Conservation (phyloP, 768 basidiomycete species). For the Boletus rubescentipes region DNA sequence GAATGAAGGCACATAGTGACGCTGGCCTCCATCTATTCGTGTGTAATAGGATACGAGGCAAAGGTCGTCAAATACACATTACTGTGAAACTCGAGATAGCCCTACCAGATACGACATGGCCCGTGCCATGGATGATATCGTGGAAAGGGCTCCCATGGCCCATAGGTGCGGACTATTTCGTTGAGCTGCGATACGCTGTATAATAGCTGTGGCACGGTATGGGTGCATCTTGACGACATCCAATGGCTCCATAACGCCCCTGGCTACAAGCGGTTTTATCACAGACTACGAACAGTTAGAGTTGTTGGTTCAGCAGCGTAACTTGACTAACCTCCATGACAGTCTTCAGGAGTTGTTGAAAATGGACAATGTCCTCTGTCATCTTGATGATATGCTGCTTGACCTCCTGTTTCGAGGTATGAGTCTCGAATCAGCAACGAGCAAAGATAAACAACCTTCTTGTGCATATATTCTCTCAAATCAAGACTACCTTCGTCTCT, state of each 20-base stretch:
- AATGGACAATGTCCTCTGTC: slow-evolving; percentile 58
- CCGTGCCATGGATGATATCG: slow-evolving; percentile 62
- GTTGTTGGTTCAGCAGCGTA: not conserved
- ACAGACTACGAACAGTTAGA: slow-evolving; percentile 27
- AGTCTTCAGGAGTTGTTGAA: slow-evolving; percentile 65
- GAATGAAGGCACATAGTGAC: slow-evolving; percentile 72
- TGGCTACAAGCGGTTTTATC: slow-evolving; percentile 35
- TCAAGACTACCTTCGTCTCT: slow-evolving; percentile 90
- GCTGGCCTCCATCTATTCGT: slow-evolving; percentile 74
- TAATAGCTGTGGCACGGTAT: slow-evolving; percentile 51
- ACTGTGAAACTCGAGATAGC: not conserved
- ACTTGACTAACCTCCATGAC: slow-evolving; percentile 66
- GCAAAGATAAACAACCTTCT: slow-evolving; percentile 60
- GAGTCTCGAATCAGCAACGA: slow-evolving; percentile 1
- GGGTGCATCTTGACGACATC: slow-evolving; percentile 68
- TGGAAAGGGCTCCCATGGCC: slow-evolving; percentile 51
- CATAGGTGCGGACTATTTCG: slow-evolving; percentile 38
- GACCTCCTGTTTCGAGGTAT: slow-evolving; percentile 49
- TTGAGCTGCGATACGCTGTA: slow-evolving; percentile 39
- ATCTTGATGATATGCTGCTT: slow-evolving; percentile 77
- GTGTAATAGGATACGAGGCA: not conserved
- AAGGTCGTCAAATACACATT: not conserved
- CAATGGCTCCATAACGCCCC: slow-evolving; percentile 47
- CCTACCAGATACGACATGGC: slow-evolving; percentile 88
- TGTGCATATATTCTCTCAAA: slow-evolving; percentile 79